Percentiles rank a stretch among this genome's conserved stretches.
phyloP scores from a whole-genome alignment of 495 filamentous ascomycete genomes.

The Tetracladium marchalianum region DNA sequence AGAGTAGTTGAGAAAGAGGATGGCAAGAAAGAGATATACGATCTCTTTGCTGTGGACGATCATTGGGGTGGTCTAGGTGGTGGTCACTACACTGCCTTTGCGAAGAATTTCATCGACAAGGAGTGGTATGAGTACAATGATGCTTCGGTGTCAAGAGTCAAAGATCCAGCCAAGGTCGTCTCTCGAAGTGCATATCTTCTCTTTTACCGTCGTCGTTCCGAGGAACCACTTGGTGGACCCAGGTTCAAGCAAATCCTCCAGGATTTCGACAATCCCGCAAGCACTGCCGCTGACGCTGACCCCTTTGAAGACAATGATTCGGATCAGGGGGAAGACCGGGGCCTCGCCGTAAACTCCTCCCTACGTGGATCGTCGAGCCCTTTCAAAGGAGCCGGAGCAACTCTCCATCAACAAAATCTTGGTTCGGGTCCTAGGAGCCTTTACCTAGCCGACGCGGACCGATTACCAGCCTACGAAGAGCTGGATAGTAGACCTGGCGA shows the following conservation, averaged over 20 bases:
- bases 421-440: slow-evolving; percentile 31
- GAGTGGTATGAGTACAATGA: slow-evolving; percentile 96
- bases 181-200: slow-evolving; percentile 76
- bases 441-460: slow-evolving; percentile 13
- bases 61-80: slow-evolving; percentile 88
- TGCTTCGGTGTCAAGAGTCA: slow-evolving; percentile 46
- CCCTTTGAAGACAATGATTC: slow-evolving; percentile 27
- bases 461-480: slow-evolving; percentile 16
- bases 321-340: slow-evolving; percentile 73
- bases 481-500: slow-evolving; percentile 5
- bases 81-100: slow-evolving; percentile 90
- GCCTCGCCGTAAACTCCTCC: slow-evolving; percentile 75
- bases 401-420: slow-evolving; percentile 50
- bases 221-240: slow-evolving; percentile 63
- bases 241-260: slow-evolving; percentile 59
- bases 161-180: slow-evolving; percentile 45
- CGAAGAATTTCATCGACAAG: slow-evolving; percentile 78
- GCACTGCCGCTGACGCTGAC: slow-evolving; percentile 8
- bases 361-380: slow-evolving; percentile 77
- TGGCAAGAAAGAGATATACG: slow-evolving; percentile 75
- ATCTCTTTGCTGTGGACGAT: slow-evolving; percentile 90
- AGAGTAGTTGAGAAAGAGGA: slow-evolving; percentile 68
- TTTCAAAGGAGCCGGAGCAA: slow-evolving; percentile 64
- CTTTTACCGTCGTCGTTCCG: slow-evolving; percentile 86
- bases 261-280: slow-evolving; percentile 37